These are phyloP conservation scores for Xanthoconium purpureum DNA, from an alignment of 768 basidiomycete genomes.

Conservation along the genomic window DNA sequence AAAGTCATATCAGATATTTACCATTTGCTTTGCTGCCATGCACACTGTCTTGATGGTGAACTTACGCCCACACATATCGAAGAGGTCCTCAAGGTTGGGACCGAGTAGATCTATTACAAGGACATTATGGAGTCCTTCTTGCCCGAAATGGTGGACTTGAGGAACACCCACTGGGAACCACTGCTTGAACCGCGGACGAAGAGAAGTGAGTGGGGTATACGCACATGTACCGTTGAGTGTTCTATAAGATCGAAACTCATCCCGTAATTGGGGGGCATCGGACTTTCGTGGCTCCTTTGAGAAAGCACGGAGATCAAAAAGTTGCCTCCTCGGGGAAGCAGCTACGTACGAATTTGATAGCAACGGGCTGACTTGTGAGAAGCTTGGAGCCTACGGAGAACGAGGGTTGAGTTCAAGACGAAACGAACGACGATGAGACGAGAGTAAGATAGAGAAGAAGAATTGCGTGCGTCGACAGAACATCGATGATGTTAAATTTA, in stretches of 20 bases:
- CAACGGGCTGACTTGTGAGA: conserved; percentile 81
- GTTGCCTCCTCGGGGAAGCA: conserved; percentile 6
- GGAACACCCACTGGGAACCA: conserved; percentile 79
- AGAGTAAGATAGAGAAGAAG: background rate
- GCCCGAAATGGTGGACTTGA: conserved; percentile 98
- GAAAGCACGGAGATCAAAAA: conserved; percentile 15
- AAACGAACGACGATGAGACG: background rate
- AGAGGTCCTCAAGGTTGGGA: conserved; percentile 96
- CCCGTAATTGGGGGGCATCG: conserved; percentile 94
- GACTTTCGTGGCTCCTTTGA: conserved; percentile 92
- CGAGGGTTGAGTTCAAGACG: conserved; percentile 11
- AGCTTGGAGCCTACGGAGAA: conserved; percentile 70
- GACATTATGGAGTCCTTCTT: conserved; percentile 97
- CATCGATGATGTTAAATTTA: background rate
- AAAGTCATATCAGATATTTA: conserved; percentile 35
- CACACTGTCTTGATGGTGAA: conserved; percentile 98
- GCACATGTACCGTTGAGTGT: conserved; percentile 86
- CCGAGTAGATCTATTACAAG: conserved; percentile 92
- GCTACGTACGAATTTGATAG: conserved; percentile 89
- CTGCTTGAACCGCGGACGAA: conserved; percentile 12
- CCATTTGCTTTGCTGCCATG: conserved; percentile 99
- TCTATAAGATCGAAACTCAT: conserved; percentile 97
- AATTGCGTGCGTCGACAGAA: conserved; percentile 8
- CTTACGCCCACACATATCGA: conserved; percentile 98
- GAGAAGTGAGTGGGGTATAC: conserved; percentile 32